Evolutionary conservation across 306 rosid species (phyloP).

Genomic region (Erythrophleum fordii): DNA sequence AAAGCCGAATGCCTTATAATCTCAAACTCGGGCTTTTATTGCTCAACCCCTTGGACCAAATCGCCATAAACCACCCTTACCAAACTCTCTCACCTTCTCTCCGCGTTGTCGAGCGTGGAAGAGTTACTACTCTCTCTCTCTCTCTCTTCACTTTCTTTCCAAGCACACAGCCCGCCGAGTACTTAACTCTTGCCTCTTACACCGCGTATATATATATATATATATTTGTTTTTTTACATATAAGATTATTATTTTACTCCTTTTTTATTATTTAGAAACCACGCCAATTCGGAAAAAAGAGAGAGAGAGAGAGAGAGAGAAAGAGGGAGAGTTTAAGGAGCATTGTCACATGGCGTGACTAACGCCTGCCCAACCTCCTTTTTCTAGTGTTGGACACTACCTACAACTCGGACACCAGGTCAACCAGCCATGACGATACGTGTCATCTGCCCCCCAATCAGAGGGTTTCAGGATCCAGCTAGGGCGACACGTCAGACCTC

Average conservation of each 20-base stretch:
- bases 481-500: conserved; percentile 54
- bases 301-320: conserved; percentile 18
- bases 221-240: not conserved
- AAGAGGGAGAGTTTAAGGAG: conserved; percentile 2
- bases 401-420: conserved; percentile 14
- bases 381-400: not conserved
- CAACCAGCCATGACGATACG: conserved; percentile 24
- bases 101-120: conserved; percentile 32
- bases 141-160: conserved; percentile 25
- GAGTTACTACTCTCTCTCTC: conserved; percentile 42
- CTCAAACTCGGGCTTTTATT: conserved; percentile 49
- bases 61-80: conserved; percentile 59
- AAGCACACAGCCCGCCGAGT: conserved; percentile 58
- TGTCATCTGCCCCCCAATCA: conserved; percentile 24
- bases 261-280: conserved; percentile 34
- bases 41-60: conserved; percentile 49
- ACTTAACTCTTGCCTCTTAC: conserved; percentile 42
- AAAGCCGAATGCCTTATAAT: conserved; percentile 29
- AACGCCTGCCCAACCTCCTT: conserved; percentile 43
- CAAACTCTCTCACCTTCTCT: conserved; percentile 40
- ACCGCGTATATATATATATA: conserved; percentile 30
- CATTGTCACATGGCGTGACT: conserved; percentile 60
- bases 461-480: conserved; percentile 38
- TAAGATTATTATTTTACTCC: not conserved
- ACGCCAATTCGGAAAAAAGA: conserved; percentile 36